These are phyloP conservation scores for Annulohypoxylon nitens DNA, from an alignment of 495 filamentous ascomycete species.

Conservation along the genomic window DNA sequence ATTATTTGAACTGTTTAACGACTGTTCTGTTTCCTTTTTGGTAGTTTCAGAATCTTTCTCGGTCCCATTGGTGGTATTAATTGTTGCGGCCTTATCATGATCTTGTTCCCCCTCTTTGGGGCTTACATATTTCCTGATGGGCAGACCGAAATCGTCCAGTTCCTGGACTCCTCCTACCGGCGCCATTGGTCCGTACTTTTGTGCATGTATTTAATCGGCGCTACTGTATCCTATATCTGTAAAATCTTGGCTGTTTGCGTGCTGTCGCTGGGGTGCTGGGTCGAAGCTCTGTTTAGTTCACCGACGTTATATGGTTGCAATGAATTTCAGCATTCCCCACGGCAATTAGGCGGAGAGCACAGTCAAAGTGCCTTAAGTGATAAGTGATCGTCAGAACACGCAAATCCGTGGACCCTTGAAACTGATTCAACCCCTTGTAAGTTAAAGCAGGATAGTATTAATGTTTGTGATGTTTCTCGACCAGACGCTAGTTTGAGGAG, in stretches of 20 bases:
- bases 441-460: slow-evolving; percentile 15
- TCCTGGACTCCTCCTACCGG: slow-evolving; percentile 57
- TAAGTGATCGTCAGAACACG: slow-evolving; percentile 38
- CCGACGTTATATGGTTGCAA: slow-evolving; percentile 32
- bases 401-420: slow-evolving; percentile 33
- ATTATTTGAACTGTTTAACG: slow-evolving; percentile 41
- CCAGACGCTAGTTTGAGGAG: slow-evolving; percentile 12
- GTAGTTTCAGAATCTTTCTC: slow-evolving; percentile 1
- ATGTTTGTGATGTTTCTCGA: slow-evolving; percentile 10
- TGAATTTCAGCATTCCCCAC: slow-evolving; percentile 42
- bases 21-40: slow-evolving; percentile 30
- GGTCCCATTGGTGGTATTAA: slow-evolving; percentile 30
- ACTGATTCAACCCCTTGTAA: slow-evolving; percentile 30
- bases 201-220: slow-evolving; percentile 46
- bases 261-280: slow-evolving; percentile 28
- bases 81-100: slow-evolving; percentile 24
- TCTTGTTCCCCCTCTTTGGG: slow-evolving; percentile 32
- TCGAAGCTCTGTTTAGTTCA: slow-evolving; percentile 32
- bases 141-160: slow-evolving; percentile 69
- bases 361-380: neutral
- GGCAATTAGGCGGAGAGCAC: slow-evolving; percentile 43
- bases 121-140: slow-evolving; percentile 58
- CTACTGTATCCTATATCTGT: slow-evolving; percentile 11
- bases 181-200: slow-evolving; percentile 49
- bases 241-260: slow-evolving; percentile 8